phyloP scores from a whole-genome alignment of 805 yeast species.

The Suhomyces canberraensis region DNA sequence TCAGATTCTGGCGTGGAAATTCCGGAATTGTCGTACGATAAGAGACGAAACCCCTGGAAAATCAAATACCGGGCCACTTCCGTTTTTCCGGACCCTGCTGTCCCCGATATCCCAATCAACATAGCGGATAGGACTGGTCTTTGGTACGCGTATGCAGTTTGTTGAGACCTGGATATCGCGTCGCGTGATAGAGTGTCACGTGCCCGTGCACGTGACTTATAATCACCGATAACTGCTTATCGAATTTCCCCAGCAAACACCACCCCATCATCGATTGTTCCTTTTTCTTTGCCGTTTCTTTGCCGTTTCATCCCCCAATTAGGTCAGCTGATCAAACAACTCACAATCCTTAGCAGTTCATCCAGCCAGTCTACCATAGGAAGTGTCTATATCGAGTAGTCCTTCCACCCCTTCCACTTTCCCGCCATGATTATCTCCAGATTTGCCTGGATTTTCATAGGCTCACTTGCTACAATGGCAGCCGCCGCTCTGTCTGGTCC shows the following conservation, averaged over 20 bases:
- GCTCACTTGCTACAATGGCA: neutral
- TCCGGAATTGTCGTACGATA: conserved; percentile 6
- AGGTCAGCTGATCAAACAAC: no score
- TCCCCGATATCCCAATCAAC: conserved; percentile 77
- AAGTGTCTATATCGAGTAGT: no score
- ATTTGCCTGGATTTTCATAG: no score
- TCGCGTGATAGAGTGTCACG: neutral
- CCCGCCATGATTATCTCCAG: no score
- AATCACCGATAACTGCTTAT: neutral
- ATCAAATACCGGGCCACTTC: conserved; percentile 59
- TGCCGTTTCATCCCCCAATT: no score
- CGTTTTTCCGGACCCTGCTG: conserved; percentile 62
- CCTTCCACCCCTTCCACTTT: no score
- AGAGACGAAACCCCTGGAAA: conserved; percentile 49
- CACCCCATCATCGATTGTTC: no score
- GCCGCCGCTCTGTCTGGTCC: neutral
- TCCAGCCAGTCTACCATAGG: no score
- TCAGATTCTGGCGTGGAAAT: neutral
- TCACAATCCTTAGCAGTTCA: no score
- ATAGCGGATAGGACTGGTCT: conserved; percentile 27
- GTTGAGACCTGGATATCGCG: neutral
- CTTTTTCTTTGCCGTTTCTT: no score
- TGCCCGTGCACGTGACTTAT: neutral
- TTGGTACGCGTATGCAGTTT: no score
- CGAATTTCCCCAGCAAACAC: no score